A percentile compares a stretch with the other conserved stretches of the same genome.
These are phyloP conservation scores for Sclerotinia glacialis DNA, from an alignment of 2,329 filamentous ascomycete genomes.

Conservation along the genomic window DNA sequence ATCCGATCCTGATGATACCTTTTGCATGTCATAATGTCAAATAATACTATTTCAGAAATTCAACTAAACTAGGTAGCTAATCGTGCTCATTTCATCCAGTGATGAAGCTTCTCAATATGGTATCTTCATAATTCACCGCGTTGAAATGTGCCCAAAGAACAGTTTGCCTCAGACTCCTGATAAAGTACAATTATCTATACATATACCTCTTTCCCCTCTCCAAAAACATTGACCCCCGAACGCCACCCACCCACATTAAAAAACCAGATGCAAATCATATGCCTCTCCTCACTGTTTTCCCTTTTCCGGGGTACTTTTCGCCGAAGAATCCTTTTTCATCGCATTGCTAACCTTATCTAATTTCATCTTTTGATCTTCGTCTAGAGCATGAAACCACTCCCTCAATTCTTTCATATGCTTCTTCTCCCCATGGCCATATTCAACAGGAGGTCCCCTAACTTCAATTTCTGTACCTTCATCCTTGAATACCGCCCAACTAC, in stretches of 20 bases:
- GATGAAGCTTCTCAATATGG: not conserved
- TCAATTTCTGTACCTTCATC: constrained; percentile 43
- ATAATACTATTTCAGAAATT: not conserved
- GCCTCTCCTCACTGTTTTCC: constrained; percentile 1
- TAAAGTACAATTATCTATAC: constrained; percentile 13
- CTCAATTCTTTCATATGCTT: constrained; percentile 50
- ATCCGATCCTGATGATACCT: not conserved
- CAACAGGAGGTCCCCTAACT: constrained; percentile 59
- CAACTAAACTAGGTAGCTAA: not conserved
- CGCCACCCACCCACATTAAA: not conserved
- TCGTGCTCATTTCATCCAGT: not conserved
- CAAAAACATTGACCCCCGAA: not conserved
- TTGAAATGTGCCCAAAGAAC: not conserved
- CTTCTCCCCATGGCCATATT: constrained; percentile 51
- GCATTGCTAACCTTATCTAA: constrained; percentile 1
- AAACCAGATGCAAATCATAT: not conserved
- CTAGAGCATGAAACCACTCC: constrained; percentile 47
- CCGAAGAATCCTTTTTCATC: not conserved
- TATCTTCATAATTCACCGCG: not conserved
- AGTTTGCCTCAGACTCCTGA: not conserved
- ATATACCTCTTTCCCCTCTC: not conserved
- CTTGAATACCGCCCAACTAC: constrained; percentile 62
- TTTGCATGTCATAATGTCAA: not conserved
- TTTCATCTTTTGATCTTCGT: constrained; percentile 31
- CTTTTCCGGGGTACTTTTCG: constrained; percentile 12